phyloP scores from a whole-genome alignment of 306 rosid species.

The Geum urbanum region DNA sequence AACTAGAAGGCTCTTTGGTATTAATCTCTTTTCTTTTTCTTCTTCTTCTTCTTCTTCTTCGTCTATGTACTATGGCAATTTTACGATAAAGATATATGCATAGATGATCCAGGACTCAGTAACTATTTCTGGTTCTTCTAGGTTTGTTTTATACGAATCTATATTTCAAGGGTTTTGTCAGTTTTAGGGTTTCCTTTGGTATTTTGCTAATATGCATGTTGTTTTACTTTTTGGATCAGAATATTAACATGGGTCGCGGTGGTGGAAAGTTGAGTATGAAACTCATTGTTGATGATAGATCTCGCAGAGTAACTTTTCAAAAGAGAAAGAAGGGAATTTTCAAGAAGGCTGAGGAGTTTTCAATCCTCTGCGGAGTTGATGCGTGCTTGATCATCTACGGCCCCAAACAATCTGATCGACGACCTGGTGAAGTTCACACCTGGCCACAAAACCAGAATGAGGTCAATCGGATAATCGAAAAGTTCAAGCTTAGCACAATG shows the following conservation, averaged over 20 bases:
- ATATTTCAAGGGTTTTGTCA: not conserved
- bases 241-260: conserved; percentile 20
- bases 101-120: not conserved
- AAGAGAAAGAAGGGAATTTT: conserved; percentile 19
- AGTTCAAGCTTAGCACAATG: not conserved
- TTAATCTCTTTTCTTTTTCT: not conserved
- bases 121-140: not conserved
- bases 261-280: conserved; percentile 17
- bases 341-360: conserved; percentile 15
- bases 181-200: not conserved
- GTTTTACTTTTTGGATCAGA: not conserved
- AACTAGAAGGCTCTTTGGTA: no score
- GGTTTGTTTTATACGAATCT: not conserved
- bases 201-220: not conserved
- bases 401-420: not conserved
- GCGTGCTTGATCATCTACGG: conserved; percentile 11
- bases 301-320: conserved; percentile 7
- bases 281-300: not conserved
- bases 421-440: not conserved
- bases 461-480: conserved; percentile 3
- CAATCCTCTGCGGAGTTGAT: conserved; percentile 7
- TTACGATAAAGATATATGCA: not conserved
- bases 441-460: not conserved
- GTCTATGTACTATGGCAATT: not conserved
- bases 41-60: not conserved